Percentiles rank a stretch among this genome's conserved stretches.
Evolutionary conservation across 1,284 basidiomycete genomes (phyloP).

Genomic region (Kwoniella shivajii): DNA sequence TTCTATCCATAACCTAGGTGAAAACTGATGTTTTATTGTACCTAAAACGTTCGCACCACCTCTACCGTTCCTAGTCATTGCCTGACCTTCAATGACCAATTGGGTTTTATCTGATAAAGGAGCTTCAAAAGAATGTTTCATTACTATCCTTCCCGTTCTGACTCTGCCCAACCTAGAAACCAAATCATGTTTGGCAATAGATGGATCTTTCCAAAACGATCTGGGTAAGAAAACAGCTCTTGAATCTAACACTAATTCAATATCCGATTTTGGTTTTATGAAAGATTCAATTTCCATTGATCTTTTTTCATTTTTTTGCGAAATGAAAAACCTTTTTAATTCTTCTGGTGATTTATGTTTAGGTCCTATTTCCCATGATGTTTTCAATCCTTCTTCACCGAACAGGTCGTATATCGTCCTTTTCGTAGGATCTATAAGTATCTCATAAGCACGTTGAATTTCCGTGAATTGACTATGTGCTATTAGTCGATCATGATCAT

Average conservation of each 20-base stretch:
- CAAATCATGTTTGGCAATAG: constrained; percentile 36
- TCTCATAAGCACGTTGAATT: constrained; percentile 52
- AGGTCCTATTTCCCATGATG: constrained; percentile 56
- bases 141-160: constrained; percentile 40
- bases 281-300: constrained; percentile 56
- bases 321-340: constrained; percentile 55
- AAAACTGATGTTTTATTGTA: constrained; percentile 57
- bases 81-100: constrained; percentile 50
- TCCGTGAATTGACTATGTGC: constrained; percentile 45
- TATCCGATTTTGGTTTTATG: constrained; percentile 56
- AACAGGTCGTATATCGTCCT: constrained; percentile 60
- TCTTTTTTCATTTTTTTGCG: constrained; percentile 52
- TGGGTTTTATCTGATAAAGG: constrained; percentile 44
- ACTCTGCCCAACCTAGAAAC: constrained; percentile 39
- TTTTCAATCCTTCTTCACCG: constrained; percentile 59
- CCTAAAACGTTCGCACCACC: constrained; percentile 58
- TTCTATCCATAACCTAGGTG: constrained; percentile 53
- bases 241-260: constrained; percentile 47
- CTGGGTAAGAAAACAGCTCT: constrained; percentile 47
- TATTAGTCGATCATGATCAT: constrained; percentile 38
- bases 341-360: constrained; percentile 55
- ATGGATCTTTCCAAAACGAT: constrained; percentile 39
- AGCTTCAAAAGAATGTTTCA: constrained; percentile 54
- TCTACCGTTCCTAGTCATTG: constrained; percentile 50
- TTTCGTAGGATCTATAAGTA: constrained; percentile 56